Evolutionary conservation across 371 early-diverging fungal species (phyloP), one percentile per base, ranked within the genome.

Genomic region (Neoconidiobolus thromboides): DNA sequence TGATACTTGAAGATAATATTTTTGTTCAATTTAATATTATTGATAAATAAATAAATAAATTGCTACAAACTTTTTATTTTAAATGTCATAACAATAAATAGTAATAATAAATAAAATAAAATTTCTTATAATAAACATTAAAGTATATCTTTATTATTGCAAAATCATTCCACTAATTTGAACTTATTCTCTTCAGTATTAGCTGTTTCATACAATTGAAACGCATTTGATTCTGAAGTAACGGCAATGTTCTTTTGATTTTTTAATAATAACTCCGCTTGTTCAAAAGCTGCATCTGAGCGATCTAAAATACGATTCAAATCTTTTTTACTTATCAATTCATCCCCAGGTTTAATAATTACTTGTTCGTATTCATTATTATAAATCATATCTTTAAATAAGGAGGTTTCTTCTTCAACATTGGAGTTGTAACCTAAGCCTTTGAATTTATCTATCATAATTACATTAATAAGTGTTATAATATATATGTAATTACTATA

Each of bases 401-500:
- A 83, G 7, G 82, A 78, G 2, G 77, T 75, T 7, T 74, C 75
- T 46, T 90, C 61, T 58, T 89, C 85, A n/a, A 82, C 82, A 0
- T 82, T 81, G 42, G 89, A 70, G 47, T 88, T 89, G 37, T 73
- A 63, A 59, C 50, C 68, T 68, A 14, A 65, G 38, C 43, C 55
- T 55, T 43, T 54, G 1, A 56, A 42, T n/a, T 52, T 60, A 37
- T 52, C 62, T 26, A 59, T 55, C 9, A n/a, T 68, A 61, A 52
- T 73, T 64, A 26, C 72, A 12, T 63, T 70, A 66, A 82, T 87
- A 72, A 87, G 86, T 58, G 74, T 74, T 60, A 43, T 2, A 57
- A 38, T 26, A 26, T 26, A 26, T 26, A 26, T 26, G 26, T 26
- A 26, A 26, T 26, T 26, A 26, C 3, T 43, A 14, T 41, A 43